Percentiles rank a stretch among this genome's conserved stretches.
Evolutionary conservation across 2,329 filamentous ascomycete genomes (phyloP).

Genomic region (Botrytis tulipae): DNA sequence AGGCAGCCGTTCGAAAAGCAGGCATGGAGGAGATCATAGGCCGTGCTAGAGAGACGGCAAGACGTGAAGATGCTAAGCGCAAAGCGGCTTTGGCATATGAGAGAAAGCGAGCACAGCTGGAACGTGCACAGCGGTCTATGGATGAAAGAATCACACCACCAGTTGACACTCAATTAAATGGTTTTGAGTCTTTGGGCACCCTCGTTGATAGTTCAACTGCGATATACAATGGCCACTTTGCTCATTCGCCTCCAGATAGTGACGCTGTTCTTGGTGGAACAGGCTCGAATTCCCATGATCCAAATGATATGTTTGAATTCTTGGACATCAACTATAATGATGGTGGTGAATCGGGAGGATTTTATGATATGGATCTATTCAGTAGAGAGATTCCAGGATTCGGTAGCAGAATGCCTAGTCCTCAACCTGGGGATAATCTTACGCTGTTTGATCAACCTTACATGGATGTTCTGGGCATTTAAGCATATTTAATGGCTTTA

Average conservation of each 20-base stretch:
- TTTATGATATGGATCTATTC: conserved; percentile 14
- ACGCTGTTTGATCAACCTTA: not conserved
- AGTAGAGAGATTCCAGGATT: conserved; percentile 7
- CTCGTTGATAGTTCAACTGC: conserved; percentile 7
- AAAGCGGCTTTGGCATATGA: conserved; percentile 8
- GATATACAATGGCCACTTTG: not conserved
- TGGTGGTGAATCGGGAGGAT: conserved; percentile 13
- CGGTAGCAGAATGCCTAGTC: conserved; percentile 7
- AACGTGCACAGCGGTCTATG: not conserved
- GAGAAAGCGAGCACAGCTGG: conserved; percentile 1
- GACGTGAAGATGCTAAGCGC: conserved; percentile 8
- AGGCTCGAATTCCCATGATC: not conserved
- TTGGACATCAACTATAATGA: conserved; percentile 11
- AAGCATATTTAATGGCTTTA: not conserved
- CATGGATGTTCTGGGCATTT: not conserved
- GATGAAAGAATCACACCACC: not conserved
- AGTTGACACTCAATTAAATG: conserved; percentile 3
- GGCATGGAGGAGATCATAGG: conserved; percentile 53
- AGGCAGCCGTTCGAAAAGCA: conserved; percentile 84
- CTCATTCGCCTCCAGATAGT: conserved; percentile 11
- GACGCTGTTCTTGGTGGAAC: not conserved
- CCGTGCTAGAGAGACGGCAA: conserved; percentile 2
- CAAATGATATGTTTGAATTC: conserved; percentile 10
- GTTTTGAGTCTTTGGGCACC: conserved; percentile 9
- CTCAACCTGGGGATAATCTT: conserved; percentile 3